Conservation (phyloP, 306 rosid genomes). For the Carpinus fangiana region DNA sequence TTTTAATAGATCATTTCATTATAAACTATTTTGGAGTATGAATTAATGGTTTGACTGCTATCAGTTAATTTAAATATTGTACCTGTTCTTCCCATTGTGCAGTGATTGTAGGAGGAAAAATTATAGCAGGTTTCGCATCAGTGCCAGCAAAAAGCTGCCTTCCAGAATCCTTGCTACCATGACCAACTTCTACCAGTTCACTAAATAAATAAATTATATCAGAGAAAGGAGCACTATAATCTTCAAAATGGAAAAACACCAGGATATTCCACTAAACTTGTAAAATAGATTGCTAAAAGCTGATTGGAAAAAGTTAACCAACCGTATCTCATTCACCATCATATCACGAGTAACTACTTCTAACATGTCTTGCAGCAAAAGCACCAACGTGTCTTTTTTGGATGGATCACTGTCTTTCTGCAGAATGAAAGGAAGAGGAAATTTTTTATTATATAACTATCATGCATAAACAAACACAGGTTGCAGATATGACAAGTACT, state of each 20-base stretch:
- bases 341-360: constrained; percentile 98
- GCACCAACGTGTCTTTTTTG: constrained; percentile 67
- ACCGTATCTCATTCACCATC: constrained; percentile 90
- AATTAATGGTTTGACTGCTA: not conserved
- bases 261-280: not conserved
- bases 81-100: constrained; percentile 99
- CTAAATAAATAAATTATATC: constrained; percentile 43
- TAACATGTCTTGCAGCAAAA: constrained; percentile 90
- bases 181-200: constrained; percentile 83
- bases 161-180: constrained; percentile 80
- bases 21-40: not conserved
- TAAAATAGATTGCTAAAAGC: constrained; percentile 14
- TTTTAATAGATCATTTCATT: constrained; percentile 18
- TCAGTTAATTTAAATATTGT: constrained; percentile 10
- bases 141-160: constrained; percentile 95
- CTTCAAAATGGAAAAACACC: not conserved
- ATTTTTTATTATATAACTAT: constrained; percentile 24
- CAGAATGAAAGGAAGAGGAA: constrained; percentile 34
- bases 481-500: constrained; percentile 19
- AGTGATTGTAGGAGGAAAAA: constrained; percentile 75
- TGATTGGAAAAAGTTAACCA: constrained; percentile 31
- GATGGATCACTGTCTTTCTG: constrained; percentile 73
- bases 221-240: constrained; percentile 22
- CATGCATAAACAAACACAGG: constrained; percentile 27
- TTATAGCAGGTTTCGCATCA: constrained; percentile 71